Percentiles rank a stretch among this genome's conserved stretches.
Conservation (phyloP, 495 filamentous ascomycete species). For the Xylaria flabelliformis region DNA sequence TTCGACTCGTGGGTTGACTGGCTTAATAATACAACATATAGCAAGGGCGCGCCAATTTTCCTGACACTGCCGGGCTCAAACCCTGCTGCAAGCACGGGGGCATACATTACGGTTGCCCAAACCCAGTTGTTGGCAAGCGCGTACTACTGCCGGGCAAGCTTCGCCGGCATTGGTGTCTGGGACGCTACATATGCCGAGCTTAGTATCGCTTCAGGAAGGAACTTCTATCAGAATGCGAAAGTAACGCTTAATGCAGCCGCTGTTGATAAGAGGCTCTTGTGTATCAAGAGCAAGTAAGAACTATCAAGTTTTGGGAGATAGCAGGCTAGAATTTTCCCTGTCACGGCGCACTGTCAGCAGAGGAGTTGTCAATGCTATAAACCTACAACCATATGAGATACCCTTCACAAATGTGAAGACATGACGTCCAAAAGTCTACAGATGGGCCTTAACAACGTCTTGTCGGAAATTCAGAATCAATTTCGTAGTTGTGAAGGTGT, state of each 20-base stretch:
- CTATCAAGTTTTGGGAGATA: not conserved
- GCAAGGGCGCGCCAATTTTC: constrained; percentile 50
- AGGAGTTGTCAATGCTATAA: not conserved
- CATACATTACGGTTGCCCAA: constrained; percentile 45
- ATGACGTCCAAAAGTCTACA: not conserved
- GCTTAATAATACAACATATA: constrained; percentile 38
- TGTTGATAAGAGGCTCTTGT: constrained; percentile 29
- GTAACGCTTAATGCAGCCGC: constrained; percentile 32
- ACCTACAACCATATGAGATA: not conserved
- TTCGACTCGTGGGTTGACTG: constrained; percentile 49
- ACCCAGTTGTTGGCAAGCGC: constrained; percentile 59
- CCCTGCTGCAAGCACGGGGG: constrained; percentile 47
- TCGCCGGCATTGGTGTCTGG: constrained; percentile 78
- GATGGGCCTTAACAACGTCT: not conserved
- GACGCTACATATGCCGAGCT: constrained; percentile 64
- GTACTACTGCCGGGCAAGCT: constrained; percentile 57
- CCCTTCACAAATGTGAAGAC: not conserved
- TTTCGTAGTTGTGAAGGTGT: not conserved
- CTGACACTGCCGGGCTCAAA: constrained; percentile 44
- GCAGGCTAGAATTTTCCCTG: not conserved
- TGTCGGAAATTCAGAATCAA: not conserved
- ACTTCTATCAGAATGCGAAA: constrained; percentile 53
- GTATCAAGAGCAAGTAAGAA: constrained; percentile 23
- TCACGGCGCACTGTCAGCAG: not conserved
- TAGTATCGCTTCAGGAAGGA: constrained; percentile 53